A percentile compares a stretch with the other conserved stretches of the same genome.
These are phyloP conservation scores for Trebouxia gelatinosa DNA, from an alignment of 163 green algal species.

Conservation along the genomic window DNA sequence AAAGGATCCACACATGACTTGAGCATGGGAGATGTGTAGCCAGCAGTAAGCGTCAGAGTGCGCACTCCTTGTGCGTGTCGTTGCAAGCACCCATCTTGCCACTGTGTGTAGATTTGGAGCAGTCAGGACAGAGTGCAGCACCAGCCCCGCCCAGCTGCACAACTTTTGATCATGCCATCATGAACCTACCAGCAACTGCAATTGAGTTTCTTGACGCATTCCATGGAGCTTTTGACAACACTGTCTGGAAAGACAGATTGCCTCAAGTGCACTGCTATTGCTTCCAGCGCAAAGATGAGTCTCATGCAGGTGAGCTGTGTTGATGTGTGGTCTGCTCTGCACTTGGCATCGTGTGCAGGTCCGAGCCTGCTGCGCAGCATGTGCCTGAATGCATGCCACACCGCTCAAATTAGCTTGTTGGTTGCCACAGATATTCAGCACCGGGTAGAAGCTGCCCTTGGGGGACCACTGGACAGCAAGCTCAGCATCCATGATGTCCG, in stretches of 20 bases:
- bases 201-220: conserved; percentile 92
- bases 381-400: too few relatives aligned
- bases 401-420: too few relatives aligned
- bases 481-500: conserved; percentile 67
- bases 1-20: too few relatives aligned
- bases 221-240: conserved; percentile 64
- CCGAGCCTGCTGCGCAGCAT: conserved; percentile 2
- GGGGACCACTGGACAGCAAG: conserved; percentile 45
- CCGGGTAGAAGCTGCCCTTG: conserved; percentile 64
- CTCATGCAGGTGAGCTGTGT: conserved; percentile 59
- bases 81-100: too few relatives aligned
- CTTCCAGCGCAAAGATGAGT: conserved; percentile 79
- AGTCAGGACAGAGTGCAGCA: neutral
- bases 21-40: too few relatives aligned
- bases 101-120: too few relatives aligned
- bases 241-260: conserved; percentile 69
- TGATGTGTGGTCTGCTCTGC: neutral
- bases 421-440: conserved; percentile 64
- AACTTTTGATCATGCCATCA: conserved; percentile 70
- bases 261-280: conserved; percentile 93
- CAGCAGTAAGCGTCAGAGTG: too few relatives aligned
- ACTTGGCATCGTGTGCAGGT: neutral
- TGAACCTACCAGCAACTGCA: conserved; percentile 94
- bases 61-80: too few relatives aligned
- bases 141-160: neutral